phyloP scores from a whole-genome alignment of 1,139 yeast species.

The Yamadazyma dushanensis region DNA sequence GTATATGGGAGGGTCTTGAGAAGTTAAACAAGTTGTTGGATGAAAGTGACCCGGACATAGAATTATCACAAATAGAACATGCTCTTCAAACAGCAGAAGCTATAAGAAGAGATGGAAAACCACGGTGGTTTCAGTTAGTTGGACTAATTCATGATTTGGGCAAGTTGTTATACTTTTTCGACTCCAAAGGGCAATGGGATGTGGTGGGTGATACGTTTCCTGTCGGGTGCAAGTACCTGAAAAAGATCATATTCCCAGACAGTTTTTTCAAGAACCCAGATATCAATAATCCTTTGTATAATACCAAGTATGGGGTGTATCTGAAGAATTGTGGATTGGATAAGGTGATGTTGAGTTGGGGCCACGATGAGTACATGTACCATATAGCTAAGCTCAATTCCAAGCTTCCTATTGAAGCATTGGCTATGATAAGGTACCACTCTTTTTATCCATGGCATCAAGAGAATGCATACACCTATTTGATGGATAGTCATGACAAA shows the following conservation, averaged over 20 bases:
- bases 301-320: constrained; percentile 67
- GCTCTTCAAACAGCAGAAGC: constrained; percentile 80
- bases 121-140: constrained; percentile 75
- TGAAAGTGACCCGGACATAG: constrained; percentile 77
- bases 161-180: constrained; percentile 65
- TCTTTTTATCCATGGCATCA: constrained; percentile 80
- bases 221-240: constrained; percentile 67
- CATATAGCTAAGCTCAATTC: constrained; percentile 68
- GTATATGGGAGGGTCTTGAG: constrained; percentile 71
- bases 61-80: constrained; percentile 71
- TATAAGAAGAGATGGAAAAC: constrained; percentile 63
- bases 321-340: constrained; percentile 66
- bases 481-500: constrained; percentile 66
- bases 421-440: constrained; percentile 76
- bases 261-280: constrained; percentile 64
- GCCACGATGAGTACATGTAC: constrained; percentile 78
- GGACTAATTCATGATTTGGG: constrained; percentile 75
- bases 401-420: constrained; percentile 60
- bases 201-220: constrained; percentile 84
- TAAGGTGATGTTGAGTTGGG: constrained; percentile 76
- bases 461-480: constrained; percentile 62
- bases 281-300: constrained; percentile 60
- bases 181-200: constrained; percentile 77
- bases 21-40: constrained; percentile 63
- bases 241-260: constrained; percentile 59